Percentiles rank a stretch among this genome's conserved stretches.
Conservation (phyloP, 2,329 filamentous ascomycete genomes). For the Colletotrichum zoysiae region DNA sequence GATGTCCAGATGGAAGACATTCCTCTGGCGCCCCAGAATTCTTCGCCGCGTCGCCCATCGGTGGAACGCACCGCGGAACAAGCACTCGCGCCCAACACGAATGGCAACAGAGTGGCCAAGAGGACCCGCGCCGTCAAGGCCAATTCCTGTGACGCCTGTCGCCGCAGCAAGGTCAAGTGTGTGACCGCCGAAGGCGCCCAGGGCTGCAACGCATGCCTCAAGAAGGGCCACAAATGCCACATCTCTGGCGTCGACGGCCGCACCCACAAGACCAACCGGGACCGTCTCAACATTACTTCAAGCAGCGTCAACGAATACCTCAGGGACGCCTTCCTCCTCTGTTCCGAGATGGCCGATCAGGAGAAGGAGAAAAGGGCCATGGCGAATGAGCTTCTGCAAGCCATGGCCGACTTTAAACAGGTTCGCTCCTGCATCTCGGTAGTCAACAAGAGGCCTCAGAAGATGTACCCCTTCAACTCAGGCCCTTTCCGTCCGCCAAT, state of each 20-base stretch:
- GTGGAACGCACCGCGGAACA: neutral
- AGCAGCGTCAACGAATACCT: neutral
- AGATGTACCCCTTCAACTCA: neutral
- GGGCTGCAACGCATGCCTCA: neutral
- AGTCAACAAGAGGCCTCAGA: neutral
- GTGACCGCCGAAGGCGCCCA: neutral
- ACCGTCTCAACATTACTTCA: neutral
- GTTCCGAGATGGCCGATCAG: neutral
- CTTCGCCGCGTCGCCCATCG: neutral
- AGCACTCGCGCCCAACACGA: neutral
- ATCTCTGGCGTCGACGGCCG: neutral
- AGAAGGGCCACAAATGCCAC: neutral
- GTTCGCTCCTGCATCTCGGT: neutral
- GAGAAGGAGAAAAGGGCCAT: accelerated
- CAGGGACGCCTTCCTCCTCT: neutral
- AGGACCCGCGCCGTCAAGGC: neutral
- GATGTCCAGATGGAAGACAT: neutral
- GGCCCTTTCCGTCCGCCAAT: constrained; percentile 2
- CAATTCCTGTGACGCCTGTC: constrained; percentile 4
- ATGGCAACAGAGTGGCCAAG: constrained; percentile 4
- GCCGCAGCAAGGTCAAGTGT: constrained; percentile 12
- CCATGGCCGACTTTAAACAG: neutral
- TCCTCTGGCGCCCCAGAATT: neutral
- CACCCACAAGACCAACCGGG: constrained; percentile 7
- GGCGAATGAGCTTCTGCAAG: neutral